Percentiles rank a stretch among this genome's conserved stretches.
These are phyloP conservation scores for Nicotiana tabacum DNA, from an alignment of 257 asterid genomes.

Conservation along the genomic window DNA sequence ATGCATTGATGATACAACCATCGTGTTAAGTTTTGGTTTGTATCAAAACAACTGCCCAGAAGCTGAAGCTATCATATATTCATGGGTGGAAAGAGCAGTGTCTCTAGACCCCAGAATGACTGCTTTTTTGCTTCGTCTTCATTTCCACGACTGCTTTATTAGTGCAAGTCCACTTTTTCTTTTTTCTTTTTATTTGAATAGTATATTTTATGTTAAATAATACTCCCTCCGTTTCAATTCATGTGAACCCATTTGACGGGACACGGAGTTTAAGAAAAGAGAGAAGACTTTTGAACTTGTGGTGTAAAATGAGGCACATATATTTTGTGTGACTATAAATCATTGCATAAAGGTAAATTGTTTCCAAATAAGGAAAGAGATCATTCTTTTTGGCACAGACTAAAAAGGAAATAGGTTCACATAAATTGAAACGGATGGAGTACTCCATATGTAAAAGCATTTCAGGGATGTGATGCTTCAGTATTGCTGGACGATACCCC, in stretches of 20 bases:
- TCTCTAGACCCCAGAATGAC: constrained; percentile 78
- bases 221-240: neutral
- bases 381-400: too few relatives aligned
- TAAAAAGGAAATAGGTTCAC: too few relatives aligned
- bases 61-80: constrained; percentile 60
- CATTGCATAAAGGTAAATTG: too few relatives aligned
- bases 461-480: constrained; percentile 89
- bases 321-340: too few relatives aligned
- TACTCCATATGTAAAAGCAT: neutral
- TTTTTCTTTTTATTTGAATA: neutral
- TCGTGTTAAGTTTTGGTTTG: constrained; percentile 44
- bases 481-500: constrained; percentile 64
- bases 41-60: constrained; percentile 61
- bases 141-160: constrained; percentile 87
- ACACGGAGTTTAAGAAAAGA: too few relatives aligned
- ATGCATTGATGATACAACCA: constrained; percentile 35
- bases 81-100: constrained; percentile 68
- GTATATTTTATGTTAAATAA: neutral
- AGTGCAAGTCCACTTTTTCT: constrained; percentile 42
- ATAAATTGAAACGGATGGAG: too few relatives aligned
- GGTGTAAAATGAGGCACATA: too few relatives aligned
- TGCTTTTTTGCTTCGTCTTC: constrained; percentile 86
- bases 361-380: too few relatives aligned
- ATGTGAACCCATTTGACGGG: too few relatives aligned
- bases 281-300: too few relatives aligned